A percentile compares a stretch with the other conserved stretches of the same genome.
These are phyloP conservation scores for Ustilago lituana DNA, from an alignment of 1,284 basidiomycete species.

Conservation along the genomic window DNA sequence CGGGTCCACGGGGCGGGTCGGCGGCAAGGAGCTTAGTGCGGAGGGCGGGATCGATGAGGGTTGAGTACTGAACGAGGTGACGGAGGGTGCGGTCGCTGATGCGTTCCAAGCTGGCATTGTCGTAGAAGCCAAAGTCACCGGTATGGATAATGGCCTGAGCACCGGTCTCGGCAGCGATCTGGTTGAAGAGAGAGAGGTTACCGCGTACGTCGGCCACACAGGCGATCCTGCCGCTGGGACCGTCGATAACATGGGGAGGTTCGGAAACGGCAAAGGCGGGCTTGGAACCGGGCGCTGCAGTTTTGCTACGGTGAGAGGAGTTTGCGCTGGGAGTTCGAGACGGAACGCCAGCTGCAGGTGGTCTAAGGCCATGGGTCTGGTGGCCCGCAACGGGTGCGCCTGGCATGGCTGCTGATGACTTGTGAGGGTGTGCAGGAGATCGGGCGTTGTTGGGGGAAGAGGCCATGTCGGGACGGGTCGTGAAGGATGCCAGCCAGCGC, in stretches of 20 bases:
- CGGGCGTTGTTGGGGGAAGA: constrained; percentile 25
- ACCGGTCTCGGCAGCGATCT: constrained; percentile 88
- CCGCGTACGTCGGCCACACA: constrained; percentile 91
- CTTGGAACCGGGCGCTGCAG: constrained; percentile 17
- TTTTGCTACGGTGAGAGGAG: constrained; percentile 37
- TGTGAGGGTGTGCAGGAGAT: constrained; percentile 33
- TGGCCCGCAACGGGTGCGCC: constrained; percentile 10
- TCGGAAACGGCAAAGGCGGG: constrained; percentile 18
- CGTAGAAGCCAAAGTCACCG: constrained; percentile 99
- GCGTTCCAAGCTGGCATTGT: constrained; percentile 80
- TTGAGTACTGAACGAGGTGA: constrained; percentile 96
- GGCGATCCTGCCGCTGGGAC: constrained; percentile 78
- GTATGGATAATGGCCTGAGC: constrained; percentile 88
- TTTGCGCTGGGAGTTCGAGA: constrained; percentile 31
- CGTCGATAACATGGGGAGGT: constrained; percentile 60
- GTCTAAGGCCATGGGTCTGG: constrained; percentile 25
- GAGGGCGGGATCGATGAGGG: constrained; percentile 85
- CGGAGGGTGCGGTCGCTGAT: constrained; percentile 92
- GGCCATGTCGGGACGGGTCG: constrained; percentile 22
- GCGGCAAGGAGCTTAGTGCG: constrained; percentile 81
- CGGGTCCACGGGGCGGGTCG: constrained; percentile 67
- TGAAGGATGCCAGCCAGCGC: background rate
- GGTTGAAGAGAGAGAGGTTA: constrained; percentile 83
- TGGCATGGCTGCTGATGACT: constrained; percentile 19
- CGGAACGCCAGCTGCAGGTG: constrained; percentile 18